Percentiles rank a stretch among this genome's conserved stretches.
Evolutionary conservation across 352 stramenopile genomes (phyloP).

Genomic region (Globisporangium uncinulatum): DNA sequence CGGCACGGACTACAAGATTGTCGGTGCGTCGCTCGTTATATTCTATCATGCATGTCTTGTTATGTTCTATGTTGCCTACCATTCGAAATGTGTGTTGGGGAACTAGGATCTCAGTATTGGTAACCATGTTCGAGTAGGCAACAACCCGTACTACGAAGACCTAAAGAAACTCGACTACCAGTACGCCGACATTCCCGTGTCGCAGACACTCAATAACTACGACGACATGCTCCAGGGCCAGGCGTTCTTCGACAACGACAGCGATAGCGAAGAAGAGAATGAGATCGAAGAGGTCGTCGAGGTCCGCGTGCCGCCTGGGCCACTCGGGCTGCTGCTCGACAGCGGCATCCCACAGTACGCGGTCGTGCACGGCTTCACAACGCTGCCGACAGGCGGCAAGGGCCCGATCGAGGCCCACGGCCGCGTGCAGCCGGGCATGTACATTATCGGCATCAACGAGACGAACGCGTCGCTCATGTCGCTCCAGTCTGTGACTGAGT

Average conservation of each 20-base stretch:
- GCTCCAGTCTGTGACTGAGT: constrained; percentile 56
- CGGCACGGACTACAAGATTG: constrained; percentile 79
- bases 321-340: constrained; percentile 68
- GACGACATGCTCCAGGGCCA: constrained; percentile 66
- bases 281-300: constrained; percentile 77
- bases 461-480: constrained; percentile 82
- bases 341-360: constrained; percentile 74
- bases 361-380: constrained; percentile 78
- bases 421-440: constrained; percentile 70
- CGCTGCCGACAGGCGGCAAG: constrained; percentile 46
- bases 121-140: constrained; percentile 2
- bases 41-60: background rate
- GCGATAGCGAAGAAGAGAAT: constrained; percentile 71
- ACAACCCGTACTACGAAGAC: constrained; percentile 68
- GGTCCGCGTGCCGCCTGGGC: constrained; percentile 61
- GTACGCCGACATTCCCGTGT: constrained; percentile 55
- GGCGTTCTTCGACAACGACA: constrained; percentile 80
- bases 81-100: too few relatives aligned
- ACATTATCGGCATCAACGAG: constrained; percentile 86
- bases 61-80: background rate
- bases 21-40: constrained; percentile 21
- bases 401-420: constrained; percentile 61
- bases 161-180: constrained; percentile 67
- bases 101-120: background rate
- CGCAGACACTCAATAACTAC: constrained; percentile 29